These are phyloP conservation scores for Vitis hybrid DNA, from an alignment of 177 flowering plant genomes.

Conservation along the genomic window DNA sequence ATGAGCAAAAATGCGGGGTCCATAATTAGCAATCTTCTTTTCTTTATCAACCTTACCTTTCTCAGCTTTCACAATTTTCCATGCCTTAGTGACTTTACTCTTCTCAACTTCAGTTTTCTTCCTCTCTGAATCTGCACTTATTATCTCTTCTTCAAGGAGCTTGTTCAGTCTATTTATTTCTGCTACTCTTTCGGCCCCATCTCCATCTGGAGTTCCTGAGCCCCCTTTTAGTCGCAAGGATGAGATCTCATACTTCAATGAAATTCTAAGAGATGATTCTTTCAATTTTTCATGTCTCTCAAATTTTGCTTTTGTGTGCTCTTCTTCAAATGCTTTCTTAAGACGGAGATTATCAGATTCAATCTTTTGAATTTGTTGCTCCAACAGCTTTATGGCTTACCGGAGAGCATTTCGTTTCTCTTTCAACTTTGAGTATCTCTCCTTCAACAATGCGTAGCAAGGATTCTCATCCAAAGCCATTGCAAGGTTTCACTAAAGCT, in stretches of 20 bases:
- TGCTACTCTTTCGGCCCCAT: slow-evolving; percentile 31
- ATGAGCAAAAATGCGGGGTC: no score
- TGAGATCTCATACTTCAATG: slow-evolving; percentile 49
- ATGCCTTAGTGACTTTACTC: slow-evolving; percentile 42
- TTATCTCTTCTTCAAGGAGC: slow-evolving; percentile 38
- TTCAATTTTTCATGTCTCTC: slow-evolving; percentile 38
- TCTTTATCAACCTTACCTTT: slow-evolving; percentile 47
- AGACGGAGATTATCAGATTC: slow-evolving; percentile 34
- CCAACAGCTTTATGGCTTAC: slow-evolving; percentile 41
- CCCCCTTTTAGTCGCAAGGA: slow-evolving; percentile 22
- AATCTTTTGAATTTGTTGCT: slow-evolving; percentile 23
- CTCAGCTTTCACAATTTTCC: slow-evolving; percentile 36
- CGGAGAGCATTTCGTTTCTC: slow-evolving; percentile 39
- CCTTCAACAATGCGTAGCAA: slow-evolving; percentile 25
- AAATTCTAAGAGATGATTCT: slow-evolving; percentile 31
- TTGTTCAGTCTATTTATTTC: slow-evolving; percentile 38
- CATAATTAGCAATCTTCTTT: slow-evolving; percentile 27
- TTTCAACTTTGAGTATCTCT: slow-evolving; percentile 29
- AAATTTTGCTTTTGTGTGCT: slow-evolving; percentile 20
- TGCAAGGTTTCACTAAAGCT: no score
- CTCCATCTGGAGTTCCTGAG: slow-evolving; percentile 15
- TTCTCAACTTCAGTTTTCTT: slow-evolving; percentile 49
- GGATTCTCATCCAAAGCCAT: no score
- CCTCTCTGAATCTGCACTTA: slow-evolving; percentile 33
- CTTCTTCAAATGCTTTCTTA: slow-evolving; percentile 44